These are phyloP conservation scores for Monosporascus sp. DNA, from an alignment of 2,329 filamentous ascomycete genomes.

Conservation along the genomic window DNA sequence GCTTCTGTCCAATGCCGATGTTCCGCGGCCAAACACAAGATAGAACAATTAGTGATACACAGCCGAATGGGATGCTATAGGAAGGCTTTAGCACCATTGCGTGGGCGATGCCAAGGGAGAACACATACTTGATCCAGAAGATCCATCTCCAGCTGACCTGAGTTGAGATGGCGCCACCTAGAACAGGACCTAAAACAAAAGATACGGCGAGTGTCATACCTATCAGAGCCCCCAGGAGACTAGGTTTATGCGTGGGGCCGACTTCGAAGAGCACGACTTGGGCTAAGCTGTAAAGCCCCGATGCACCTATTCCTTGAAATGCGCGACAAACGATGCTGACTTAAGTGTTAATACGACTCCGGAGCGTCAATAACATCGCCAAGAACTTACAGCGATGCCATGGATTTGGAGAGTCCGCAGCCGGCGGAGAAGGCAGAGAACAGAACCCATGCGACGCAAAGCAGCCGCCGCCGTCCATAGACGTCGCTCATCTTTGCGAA, in stretches of 20 bases:
- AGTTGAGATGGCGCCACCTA: constrained; percentile 52
- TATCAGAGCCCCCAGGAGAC: constrained; percentile 48
- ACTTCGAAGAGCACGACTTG: constrained; percentile 54
- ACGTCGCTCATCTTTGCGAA: constrained; percentile 56
- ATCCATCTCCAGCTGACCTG: constrained; percentile 52
- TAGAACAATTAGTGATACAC: constrained; percentile 40
- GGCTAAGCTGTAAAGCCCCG: constrained; percentile 55
- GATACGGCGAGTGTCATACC: constrained; percentile 51
- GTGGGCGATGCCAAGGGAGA: not conserved
- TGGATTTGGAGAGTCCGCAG: constrained; percentile 43
- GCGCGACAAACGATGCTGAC: constrained; percentile 51
- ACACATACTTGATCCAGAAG: constrained; percentile 54
- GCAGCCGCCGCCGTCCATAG: constrained; percentile 47
- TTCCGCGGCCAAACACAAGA: constrained; percentile 40
- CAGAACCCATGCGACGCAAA: constrained; percentile 46
- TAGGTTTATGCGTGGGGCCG: constrained; percentile 46
- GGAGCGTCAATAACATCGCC: not conserved
- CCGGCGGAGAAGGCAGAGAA: constrained; percentile 52
- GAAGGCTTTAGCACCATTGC: constrained; percentile 6
- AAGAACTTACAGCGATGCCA: constrained; percentile 43
- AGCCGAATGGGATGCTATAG: constrained; percentile 44
- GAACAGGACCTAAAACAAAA: constrained; percentile 52
- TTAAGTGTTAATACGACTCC: constrained; percentile 6
- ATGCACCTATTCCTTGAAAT: constrained; percentile 56
- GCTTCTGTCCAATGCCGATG: constrained; percentile 29